Evolutionary conservation across 2,329 filamentous ascomycete genomes (phyloP).

Genomic region (Coniochaeta hoffmannii): DNA sequence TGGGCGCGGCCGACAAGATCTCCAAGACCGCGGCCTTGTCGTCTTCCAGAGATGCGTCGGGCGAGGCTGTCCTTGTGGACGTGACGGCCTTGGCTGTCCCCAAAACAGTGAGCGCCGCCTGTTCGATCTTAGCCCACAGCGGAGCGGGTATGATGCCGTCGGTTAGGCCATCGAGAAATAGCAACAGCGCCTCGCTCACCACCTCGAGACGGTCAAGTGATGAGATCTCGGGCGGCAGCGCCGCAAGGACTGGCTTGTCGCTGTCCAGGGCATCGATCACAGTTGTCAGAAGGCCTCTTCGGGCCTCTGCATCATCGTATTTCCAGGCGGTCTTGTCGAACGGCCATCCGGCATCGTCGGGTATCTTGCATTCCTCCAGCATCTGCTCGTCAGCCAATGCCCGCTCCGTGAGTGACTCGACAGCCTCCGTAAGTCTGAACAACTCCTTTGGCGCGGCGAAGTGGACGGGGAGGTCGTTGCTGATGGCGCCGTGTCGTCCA

Average conservation of each 20-base stretch:
- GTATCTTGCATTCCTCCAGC: slow-evolving; percentile 45
- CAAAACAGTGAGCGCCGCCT: slow-evolving; percentile 26
- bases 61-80: slow-evolving; percentile 26
- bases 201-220: slow-evolving; percentile 66
- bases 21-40: slow-evolving; percentile 58
- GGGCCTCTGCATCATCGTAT: slow-evolving; percentile 15
- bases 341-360: slow-evolving; percentile 52
- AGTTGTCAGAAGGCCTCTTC: slow-evolving; percentile 21
- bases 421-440: slow-evolving; percentile 78
- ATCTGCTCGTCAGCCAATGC: slow-evolving; percentile 55
- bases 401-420: slow-evolving; percentile 52
- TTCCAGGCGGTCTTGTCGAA: slow-evolving; percentile 37
- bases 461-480: slow-evolving; percentile 51
- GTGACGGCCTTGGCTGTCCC: slow-evolving; percentile 27
- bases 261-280: slow-evolving; percentile 66
- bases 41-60: slow-evolving; percentile 24
- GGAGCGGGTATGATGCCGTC: slow-evolving; percentile 70
- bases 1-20: slow-evolving; percentile 60
- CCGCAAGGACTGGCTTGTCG: slow-evolving; percentile 52
- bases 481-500: slow-evolving; percentile 37
- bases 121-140: slow-evolving; percentile 65
- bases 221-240: slow-evolving; percentile 55
- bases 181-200: slow-evolving; percentile 61
- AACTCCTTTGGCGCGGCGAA: slow-evolving; percentile 83
- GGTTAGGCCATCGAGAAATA: slow-evolving; percentile 66